These are phyloP conservation scores for Actinomucor elegans DNA, from an alignment of 371 early-diverging fungal genomes.

Conservation along the genomic window DNA sequence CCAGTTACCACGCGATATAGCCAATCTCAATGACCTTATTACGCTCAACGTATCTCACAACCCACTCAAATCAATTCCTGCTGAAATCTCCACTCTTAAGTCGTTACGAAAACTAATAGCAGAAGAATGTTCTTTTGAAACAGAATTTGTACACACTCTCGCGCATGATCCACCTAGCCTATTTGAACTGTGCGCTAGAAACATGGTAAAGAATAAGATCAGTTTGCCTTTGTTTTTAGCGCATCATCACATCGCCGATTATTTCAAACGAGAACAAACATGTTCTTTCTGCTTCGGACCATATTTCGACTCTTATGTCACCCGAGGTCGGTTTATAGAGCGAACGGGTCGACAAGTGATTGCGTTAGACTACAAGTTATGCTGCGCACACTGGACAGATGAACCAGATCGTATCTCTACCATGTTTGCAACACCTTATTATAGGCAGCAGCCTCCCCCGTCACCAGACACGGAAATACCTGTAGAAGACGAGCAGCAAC, in stretches of 20 bases:
- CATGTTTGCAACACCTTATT: conserved; percentile 28
- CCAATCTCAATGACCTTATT: conserved; percentile 53
- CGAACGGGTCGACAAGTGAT: conserved; percentile 49
- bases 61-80: conserved; percentile 44
- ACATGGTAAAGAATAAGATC: conserved; percentile 66
- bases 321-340: conserved; percentile 65
- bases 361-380: conserved; percentile 38
- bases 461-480: background rate
- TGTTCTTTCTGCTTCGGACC: conserved; percentile 91
- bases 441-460: background rate
- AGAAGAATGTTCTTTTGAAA: conserved; percentile 50
- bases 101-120: conserved; percentile 56
- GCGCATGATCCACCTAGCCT: conserved; percentile 56
- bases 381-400: conserved; percentile 45
- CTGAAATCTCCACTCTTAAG: conserved; percentile 50
- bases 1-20: conserved; percentile 56
- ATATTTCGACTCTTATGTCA: conserved; percentile 71
- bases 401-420: conserved; percentile 37
- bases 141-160: conserved; percentile 29
- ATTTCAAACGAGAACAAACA: conserved; percentile 61
- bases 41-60: conserved; percentile 70
- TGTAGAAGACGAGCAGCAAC: background rate
- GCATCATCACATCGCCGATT: conserved; percentile 55
- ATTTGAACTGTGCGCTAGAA: conserved; percentile 76
- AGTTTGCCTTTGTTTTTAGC: conserved; percentile 53